These are phyloP conservation scores for Russula vinacea DNA, from an alignment of 768 basidiomycete species.

Conservation along the genomic window DNA sequence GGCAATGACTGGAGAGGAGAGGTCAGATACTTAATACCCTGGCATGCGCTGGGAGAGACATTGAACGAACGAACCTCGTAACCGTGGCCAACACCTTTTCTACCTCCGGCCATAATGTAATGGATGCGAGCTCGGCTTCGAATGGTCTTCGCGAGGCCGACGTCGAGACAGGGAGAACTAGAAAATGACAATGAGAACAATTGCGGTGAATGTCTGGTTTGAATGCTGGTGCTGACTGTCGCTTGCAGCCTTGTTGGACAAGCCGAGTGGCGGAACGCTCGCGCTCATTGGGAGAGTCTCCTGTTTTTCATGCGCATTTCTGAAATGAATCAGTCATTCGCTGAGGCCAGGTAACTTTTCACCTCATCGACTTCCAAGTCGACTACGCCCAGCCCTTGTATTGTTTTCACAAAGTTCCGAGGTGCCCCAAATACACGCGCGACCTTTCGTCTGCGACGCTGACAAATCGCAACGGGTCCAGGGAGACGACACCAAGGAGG, in stretches of 20 bases:
- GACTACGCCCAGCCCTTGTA: slow-evolving; percentile 51
- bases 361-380: slow-evolving; percentile 53
- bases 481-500: slow-evolving; percentile 72
- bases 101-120: slow-evolving; percentile 93
- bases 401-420: slow-evolving; percentile 63
- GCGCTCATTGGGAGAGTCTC: slow-evolving; percentile 69
- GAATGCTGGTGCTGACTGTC: slow-evolving; percentile 48
- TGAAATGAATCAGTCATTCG: slow-evolving; percentile 3
- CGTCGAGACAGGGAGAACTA: slow-evolving; percentile 34
- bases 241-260: slow-evolving; percentile 89
- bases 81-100: slow-evolving; percentile 97
- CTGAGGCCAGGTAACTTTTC: slow-evolving; percentile 24
- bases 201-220: neutral
- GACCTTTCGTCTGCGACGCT: slow-evolving; percentile 97
- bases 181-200: slow-evolving; percentile 18
- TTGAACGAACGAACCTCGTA: slow-evolving; percentile 68
- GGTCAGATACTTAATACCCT: neutral
- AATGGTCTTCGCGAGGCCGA: slow-evolving; percentile 51
- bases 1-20: slow-evolving; percentile 57
- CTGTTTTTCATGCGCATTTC: slow-evolving; percentile 37
- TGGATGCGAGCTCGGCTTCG: slow-evolving; percentile 83
- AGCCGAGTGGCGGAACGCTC: slow-evolving; percentile 85
- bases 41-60: neutral
- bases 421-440: slow-evolving; percentile 92
- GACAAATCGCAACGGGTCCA: slow-evolving; percentile 73